Conservation (phyloP, 2,329 filamentous ascomycete species). For the Fusarium verrucosum region DNA sequence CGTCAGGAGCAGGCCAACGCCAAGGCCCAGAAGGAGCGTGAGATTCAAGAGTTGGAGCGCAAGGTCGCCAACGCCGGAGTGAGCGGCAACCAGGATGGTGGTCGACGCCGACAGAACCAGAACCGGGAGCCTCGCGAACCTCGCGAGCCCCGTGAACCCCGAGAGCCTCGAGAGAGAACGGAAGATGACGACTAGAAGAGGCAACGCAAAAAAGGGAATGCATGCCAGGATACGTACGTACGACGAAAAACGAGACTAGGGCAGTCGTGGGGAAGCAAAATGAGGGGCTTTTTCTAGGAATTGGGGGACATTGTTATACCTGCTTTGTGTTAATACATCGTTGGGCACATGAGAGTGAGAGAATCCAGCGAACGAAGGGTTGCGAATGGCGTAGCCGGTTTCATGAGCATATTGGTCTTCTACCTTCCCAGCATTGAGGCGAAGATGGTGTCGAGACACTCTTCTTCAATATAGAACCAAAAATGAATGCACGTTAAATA, state of each 20-base stretch:
- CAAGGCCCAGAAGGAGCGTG: constrained; percentile 79
- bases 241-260: constrained; percentile 32
- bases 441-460: constrained; percentile 31
- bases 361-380: constrained; percentile 45
- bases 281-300: constrained; percentile 33
- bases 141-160: constrained; percentile 23
- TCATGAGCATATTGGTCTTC: constrained; percentile 48
- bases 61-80: constrained; percentile 63
- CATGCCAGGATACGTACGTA: constrained; percentile 23
- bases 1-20: constrained; percentile 83
- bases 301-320: constrained; percentile 40
- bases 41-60: constrained; percentile 75
- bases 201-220: constrained; percentile 18
- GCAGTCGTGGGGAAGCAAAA: constrained; percentile 30
- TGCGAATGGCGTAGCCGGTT: constrained; percentile 52
- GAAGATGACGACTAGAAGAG: constrained; percentile 64
- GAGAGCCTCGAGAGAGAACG: constrained; percentile 54
- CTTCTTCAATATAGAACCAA: constrained; percentile 34
- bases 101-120: constrained; percentile 49
- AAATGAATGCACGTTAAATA: constrained; percentile 32
- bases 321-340: constrained; percentile 49
- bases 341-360: constrained; percentile 40
- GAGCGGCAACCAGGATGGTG: constrained; percentile 47
- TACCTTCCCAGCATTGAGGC: constrained; percentile 38
- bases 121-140: constrained; percentile 30